A percentile compares a stretch with the other conserved stretches of the same genome.
phyloP scores from a whole-genome alignment of 2,329 filamentous ascomycete species.

The Ophiocordyceps camponoti-leonardi region DNA sequence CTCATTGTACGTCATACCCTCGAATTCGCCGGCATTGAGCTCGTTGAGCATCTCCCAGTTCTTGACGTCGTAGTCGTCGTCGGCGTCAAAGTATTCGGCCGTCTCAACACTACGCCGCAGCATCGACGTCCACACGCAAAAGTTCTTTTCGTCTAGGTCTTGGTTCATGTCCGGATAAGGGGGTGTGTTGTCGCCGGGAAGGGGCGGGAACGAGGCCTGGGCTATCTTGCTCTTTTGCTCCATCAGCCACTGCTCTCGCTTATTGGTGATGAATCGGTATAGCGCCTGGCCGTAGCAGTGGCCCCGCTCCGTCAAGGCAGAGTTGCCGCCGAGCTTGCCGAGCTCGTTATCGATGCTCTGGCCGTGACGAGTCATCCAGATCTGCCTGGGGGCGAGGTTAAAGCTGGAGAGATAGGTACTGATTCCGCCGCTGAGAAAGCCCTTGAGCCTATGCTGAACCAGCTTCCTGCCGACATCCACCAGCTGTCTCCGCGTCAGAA shows the following conservation, averaged over 20 bases:
- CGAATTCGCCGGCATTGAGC: conserved; percentile 80
- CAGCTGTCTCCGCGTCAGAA: conserved; percentile 39
- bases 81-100: conserved; percentile 70
- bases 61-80: conserved; percentile 92
- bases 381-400: conserved; percentile 86
- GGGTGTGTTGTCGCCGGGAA: conserved; percentile 79
- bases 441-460: conserved; percentile 74
- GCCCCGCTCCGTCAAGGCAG: conserved; percentile 65
- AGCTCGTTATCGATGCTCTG: conserved; percentile 76
- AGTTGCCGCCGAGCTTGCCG: conserved; percentile 84
- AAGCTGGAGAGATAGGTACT: conserved; percentile 94
- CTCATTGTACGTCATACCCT: conserved; percentile 86
- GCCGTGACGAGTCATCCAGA: conserved; percentile 95
- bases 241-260: conserved; percentile 66
- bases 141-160: conserved; percentile 64
- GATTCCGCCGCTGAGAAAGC: conserved; percentile 82
- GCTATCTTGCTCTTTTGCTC: conserved; percentile 65
- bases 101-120: conserved; percentile 78
- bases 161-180: conserved; percentile 74
- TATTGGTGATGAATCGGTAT: conserved; percentile 66
- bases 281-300: conserved; percentile 63
- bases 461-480: conserved; percentile 94
- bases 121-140: conserved; percentile 98
- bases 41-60: conserved; percentile 98
- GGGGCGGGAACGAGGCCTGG: conserved; percentile 71